These are phyloP conservation scores for Samsoniella hepiali DNA, from an alignment of 2,329 filamentous ascomycete species.

Conservation along the genomic window DNA sequence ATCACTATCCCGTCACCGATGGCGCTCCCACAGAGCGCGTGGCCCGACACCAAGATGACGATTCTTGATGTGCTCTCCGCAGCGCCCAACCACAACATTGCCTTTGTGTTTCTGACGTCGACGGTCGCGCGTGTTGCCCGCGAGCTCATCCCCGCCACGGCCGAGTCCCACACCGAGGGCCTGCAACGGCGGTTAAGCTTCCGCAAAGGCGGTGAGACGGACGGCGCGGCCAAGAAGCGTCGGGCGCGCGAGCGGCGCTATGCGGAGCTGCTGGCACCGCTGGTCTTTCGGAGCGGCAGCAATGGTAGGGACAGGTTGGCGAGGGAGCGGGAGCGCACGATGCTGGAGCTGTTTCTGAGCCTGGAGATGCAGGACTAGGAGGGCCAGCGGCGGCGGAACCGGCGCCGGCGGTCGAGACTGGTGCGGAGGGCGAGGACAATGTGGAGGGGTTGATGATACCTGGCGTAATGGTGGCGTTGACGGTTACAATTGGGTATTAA, in stretches of 20 bases:
- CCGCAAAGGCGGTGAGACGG: conserved; percentile 19
- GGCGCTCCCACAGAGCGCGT: conserved; percentile 26
- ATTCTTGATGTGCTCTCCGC: conserved; percentile 72
- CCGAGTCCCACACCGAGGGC: conserved; percentile 29
- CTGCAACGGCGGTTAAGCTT: conserved; percentile 48
- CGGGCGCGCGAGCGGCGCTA: conserved; percentile 58
- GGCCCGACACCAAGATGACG: conserved; percentile 44
- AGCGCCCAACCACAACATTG: conserved; percentile 77
- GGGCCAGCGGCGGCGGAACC: neutral
- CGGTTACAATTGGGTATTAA: neutral
- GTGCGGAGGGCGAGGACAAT: neutral
- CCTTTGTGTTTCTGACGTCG: conserved; percentile 81
- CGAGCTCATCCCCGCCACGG: conserved; percentile 44
- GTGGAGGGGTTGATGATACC: neutral
- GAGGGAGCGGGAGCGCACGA: conserved; percentile 61
- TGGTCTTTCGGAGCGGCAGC: conserved; percentile 55
- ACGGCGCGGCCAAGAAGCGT: conserved; percentile 38
- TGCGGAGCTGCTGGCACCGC: conserved; percentile 61
- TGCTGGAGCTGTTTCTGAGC: conserved; percentile 66
- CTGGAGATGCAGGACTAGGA: conserved; percentile 34
- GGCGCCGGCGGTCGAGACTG: neutral
- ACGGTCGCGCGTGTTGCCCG: conserved; percentile 59
- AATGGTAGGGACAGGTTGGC: conserved; percentile 52
- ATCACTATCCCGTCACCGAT: conserved; percentile 46
- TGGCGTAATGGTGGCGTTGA: neutral